Evolutionary conservation across 2,329 filamentous ascomycete species (phyloP).

Genomic region (Cyanodermella asteris): DNA sequence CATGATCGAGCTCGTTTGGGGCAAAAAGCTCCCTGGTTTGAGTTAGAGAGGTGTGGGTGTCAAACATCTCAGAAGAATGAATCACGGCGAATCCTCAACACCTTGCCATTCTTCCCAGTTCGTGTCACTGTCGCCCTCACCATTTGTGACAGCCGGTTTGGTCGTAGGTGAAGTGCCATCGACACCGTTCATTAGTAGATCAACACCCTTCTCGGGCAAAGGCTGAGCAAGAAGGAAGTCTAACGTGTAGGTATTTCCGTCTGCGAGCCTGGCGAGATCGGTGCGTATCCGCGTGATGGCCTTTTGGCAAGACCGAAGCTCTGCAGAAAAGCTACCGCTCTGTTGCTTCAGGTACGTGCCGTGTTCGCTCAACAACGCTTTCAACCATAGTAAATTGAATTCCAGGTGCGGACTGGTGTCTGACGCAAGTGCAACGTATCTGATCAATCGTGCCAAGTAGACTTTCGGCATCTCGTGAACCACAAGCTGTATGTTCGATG

Average conservation of each 20-base stretch:
- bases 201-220: too few relatives aligned
- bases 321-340: slow-evolving; percentile 56
- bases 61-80: too few relatives aligned
- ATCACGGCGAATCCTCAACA: too few relatives aligned
- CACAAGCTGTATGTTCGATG: slow-evolving; percentile 51
- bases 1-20: too few relatives aligned
- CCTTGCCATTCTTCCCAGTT: slow-evolving; percentile 8
- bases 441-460: slow-evolving; percentile 66
- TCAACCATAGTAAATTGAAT: slow-evolving; percentile 85
- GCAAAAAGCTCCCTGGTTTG: too few relatives aligned
- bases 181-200: too few relatives aligned
- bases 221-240: slow-evolving; percentile 52
- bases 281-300: slow-evolving; percentile 61
- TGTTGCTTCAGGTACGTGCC: slow-evolving; percentile 70
- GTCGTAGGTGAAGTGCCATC: too few relatives aligned
- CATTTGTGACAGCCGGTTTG: too few relatives aligned
- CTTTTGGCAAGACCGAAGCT: slow-evolving; percentile 62
- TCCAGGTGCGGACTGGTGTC: slow-evolving; percentile 86
- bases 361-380: slow-evolving; percentile 57
- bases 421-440: slow-evolving; percentile 69
- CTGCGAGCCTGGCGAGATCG: slow-evolving; percentile 61
- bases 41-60: too few relatives aligned
- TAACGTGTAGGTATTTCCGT: slow-evolving; percentile 75
- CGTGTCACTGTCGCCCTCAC: too few relatives aligned
- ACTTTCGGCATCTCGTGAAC: slow-evolving; percentile 61